Evolutionary conservation across 2,329 filamentous ascomycete genomes (phyloP).

Genomic region (Whalleya microplaca): DNA sequence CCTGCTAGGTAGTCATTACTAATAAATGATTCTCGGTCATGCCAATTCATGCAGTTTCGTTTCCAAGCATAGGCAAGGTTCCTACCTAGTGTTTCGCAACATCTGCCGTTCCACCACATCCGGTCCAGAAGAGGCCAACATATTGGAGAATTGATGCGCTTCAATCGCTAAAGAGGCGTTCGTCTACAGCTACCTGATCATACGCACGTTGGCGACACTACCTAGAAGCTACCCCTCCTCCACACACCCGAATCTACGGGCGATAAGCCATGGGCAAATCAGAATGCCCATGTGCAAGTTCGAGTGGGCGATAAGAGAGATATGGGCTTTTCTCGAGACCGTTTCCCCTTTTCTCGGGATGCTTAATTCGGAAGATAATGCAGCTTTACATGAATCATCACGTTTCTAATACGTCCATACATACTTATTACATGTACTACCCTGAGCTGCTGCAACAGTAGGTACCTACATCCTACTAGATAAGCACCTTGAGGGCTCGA

Average conservation of each 20-base stretch:
- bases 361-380: not conserved
- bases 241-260: conserved; percentile 14
- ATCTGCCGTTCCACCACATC: not conserved
- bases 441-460: not conserved
- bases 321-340: conserved; percentile 1
- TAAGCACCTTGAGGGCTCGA: too few species aligned
- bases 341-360: conserved; percentile 2
- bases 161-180: not conserved
- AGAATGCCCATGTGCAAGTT: conserved; percentile 25
- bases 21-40: too few species aligned
- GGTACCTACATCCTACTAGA: not conserved
- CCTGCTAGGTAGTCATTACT: too few species aligned
- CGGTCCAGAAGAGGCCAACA: not conserved
- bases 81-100: not conserved
- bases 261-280: conserved; percentile 26
- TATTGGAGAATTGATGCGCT: not conserved
- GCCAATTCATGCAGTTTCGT: not conserved
- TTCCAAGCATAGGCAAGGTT: not conserved
- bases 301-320: conserved; percentile 4
- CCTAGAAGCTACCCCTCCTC: conserved; percentile 1
- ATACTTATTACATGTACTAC: not conserved
- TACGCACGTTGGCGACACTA: too few species aligned
- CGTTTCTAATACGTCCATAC: not conserved
- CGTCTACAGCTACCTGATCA: not conserved
- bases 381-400: not conserved